These are phyloP conservation scores for Fusarium sororula DNA, from an alignment of 2,329 filamentous ascomycete genomes.

Conservation along the genomic window DNA sequence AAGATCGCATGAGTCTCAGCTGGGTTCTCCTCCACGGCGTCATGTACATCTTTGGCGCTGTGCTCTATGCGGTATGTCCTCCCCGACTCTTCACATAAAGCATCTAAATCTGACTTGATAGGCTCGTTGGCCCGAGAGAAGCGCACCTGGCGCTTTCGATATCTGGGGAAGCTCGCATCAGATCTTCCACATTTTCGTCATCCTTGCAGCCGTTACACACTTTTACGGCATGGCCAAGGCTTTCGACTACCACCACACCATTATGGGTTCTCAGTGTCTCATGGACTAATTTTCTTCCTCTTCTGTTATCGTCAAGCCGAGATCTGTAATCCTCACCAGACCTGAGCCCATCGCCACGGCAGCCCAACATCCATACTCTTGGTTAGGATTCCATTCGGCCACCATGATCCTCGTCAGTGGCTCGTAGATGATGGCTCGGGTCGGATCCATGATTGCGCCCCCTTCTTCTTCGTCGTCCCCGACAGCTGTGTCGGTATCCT, in stretches of 20 bases:
- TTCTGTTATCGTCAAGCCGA: slow-evolving; percentile 59
- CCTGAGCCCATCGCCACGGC: slow-evolving; percentile 74
- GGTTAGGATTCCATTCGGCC: slow-evolving; percentile 75
- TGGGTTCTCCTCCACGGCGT: slow-evolving; percentile 84
- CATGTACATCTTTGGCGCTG: slow-evolving; percentile 86
- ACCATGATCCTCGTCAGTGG: slow-evolving; percentile 69
- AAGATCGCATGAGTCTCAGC: slow-evolving; percentile 78
- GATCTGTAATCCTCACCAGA: slow-evolving; percentile 71
- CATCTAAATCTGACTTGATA: slow-evolving; percentile 44
- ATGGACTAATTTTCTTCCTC: slow-evolving; percentile 24
- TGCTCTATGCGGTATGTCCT: slow-evolving; percentile 79
- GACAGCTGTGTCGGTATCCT: slow-evolving; percentile 46
- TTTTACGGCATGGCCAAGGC: slow-evolving; percentile 82
- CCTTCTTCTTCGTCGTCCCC: slow-evolving; percentile 48
- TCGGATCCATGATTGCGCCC: slow-evolving; percentile 48
- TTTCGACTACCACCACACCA: slow-evolving; percentile 84
- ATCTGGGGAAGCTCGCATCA: slow-evolving; percentile 95
- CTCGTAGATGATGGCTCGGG: slow-evolving; percentile 65
- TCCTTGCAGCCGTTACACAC: slow-evolving; percentile 84
- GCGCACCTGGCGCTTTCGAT: slow-evolving; percentile 81
- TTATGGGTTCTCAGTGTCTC: slow-evolving; percentile 62
- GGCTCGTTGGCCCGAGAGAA: slow-evolving; percentile 84
- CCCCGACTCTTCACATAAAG: background rate
- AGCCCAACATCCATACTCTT: slow-evolving; percentile 72
- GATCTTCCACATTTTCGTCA: slow-evolving; percentile 91